These are phyloP conservation scores for Xylaria cubensis DNA, from an alignment of 495 filamentous ascomycete species.

Conservation along the genomic window DNA sequence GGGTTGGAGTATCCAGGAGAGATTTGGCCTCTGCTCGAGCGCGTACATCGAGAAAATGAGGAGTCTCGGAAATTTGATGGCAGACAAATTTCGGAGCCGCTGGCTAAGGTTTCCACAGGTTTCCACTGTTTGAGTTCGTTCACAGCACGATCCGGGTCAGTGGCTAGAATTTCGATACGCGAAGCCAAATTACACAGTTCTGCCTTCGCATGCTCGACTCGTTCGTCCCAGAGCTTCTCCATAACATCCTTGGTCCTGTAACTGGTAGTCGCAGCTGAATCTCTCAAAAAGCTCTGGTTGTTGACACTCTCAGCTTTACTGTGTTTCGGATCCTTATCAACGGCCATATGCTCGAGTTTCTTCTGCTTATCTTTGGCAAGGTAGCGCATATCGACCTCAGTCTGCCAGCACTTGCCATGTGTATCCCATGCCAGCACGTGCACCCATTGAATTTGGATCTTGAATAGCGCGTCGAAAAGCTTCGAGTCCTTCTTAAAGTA, in stretches of 20 bases:
- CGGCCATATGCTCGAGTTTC: slow-evolving; percentile 1
- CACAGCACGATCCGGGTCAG: background rate
- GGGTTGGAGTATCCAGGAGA: background rate
- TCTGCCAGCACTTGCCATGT: slow-evolving; percentile 28
- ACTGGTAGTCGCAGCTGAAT: background rate
- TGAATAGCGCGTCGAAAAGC: slow-evolving; percentile 29
- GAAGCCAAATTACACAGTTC: slow-evolving; percentile 21
- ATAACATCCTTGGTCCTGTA: slow-evolving; percentile 15
- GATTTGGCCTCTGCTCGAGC: background rate
- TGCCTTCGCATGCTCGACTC: background rate
- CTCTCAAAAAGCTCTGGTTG: background rate
- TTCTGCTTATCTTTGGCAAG: slow-evolving; percentile 26
- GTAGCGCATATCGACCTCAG: slow-evolving; percentile 28
- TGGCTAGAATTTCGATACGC: slow-evolving; percentile 21
- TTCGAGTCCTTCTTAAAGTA: slow-evolving; percentile 31
- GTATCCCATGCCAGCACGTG: slow-evolving; percentile 34
- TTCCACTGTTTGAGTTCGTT: background rate
- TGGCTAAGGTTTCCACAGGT: background rate
- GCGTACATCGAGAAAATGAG: background rate
- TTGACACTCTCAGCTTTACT: background rate
- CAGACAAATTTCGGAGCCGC: background rate
- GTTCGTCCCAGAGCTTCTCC: background rate
- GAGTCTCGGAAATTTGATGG: slow-evolving; percentile 6
- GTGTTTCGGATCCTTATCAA: background rate
- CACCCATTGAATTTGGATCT: slow-evolving; percentile 35